Evolutionary conservation across 2,329 filamentous ascomycete species (phyloP).

Genomic region (Claviceps fusiformis): DNA sequence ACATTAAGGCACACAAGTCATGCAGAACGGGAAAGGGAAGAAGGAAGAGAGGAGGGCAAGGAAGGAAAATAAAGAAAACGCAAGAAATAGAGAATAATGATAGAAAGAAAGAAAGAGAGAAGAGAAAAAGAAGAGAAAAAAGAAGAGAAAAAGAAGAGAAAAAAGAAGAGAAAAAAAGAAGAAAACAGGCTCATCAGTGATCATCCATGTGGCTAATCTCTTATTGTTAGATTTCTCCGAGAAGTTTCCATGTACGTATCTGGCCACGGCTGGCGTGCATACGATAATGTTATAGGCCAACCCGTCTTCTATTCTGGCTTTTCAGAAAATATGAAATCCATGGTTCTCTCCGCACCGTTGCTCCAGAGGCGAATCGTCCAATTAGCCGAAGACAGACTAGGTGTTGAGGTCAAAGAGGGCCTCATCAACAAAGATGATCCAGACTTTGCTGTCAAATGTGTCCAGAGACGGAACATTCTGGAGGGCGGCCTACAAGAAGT

Average conservation of each 20-base stretch:
- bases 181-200: background rate
- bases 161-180: too few relatives aligned
- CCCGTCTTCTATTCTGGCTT: slow-evolving; percentile 90
- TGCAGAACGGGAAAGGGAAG: too few relatives aligned
- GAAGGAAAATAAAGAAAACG: too few relatives aligned
- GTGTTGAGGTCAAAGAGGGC: slow-evolving; percentile 65
- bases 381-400: slow-evolving; percentile 60
- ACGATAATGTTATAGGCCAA: slow-evolving; percentile 80
- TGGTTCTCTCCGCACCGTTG: slow-evolving; percentile 62
- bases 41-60: too few relatives aligned
- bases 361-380: slow-evolving; percentile 62
- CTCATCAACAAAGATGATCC: slow-evolving; percentile 43
- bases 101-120: too few relatives aligned
- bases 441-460: slow-evolving; percentile 35
- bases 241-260: slow-evolving; percentile 90
- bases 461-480: slow-evolving; percentile 48
- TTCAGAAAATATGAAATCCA: slow-evolving; percentile 73
- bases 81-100: too few relatives aligned
- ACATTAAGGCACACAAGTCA: slow-evolving; percentile 16
- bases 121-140: too few relatives aligned
- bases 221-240: slow-evolving; percentile 58
- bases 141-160: too few relatives aligned
- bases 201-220: background rate
- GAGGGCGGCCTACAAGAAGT: slow-evolving; percentile 64
- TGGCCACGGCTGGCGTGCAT: slow-evolving; percentile 88